phyloP scores from a whole-genome alignment of 1,284 basidiomycete species.

The Peniophora sp. region DNA sequence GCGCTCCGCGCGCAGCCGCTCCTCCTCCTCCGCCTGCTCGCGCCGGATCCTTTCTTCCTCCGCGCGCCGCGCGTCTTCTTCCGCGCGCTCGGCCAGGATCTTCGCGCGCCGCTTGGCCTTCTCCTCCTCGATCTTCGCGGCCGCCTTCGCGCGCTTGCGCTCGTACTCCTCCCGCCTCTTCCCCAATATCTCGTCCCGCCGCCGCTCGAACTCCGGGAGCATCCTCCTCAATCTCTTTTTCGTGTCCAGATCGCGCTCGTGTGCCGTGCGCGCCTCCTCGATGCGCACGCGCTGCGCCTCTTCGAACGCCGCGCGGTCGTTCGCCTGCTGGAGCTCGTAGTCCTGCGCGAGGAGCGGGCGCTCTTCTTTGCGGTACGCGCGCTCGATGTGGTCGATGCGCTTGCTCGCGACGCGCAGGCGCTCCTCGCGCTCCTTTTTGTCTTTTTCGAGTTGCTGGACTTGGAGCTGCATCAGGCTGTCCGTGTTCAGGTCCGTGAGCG shows the following conservation, averaged over 20 bases:
- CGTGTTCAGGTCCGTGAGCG: constrained; percentile 81
- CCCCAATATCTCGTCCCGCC: constrained; percentile 52
- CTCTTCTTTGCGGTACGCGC: constrained; percentile 94
- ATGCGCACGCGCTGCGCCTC: constrained; percentile 53
- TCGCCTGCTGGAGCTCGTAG: constrained; percentile 81
- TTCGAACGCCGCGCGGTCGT: constrained; percentile 70
- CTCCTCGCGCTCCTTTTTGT: constrained; percentile 86
- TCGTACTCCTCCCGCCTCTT: constrained; percentile 71
- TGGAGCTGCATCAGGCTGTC: constrained; percentile 87
- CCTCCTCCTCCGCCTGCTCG: constrained; percentile 30
- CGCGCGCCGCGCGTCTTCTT: constrained; percentile 38
- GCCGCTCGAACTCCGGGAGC: constrained; percentile 64
- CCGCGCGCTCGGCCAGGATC: constrained; percentile 51
- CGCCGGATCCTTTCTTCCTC: constrained; percentile 38
- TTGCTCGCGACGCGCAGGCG: constrained; percentile 82
- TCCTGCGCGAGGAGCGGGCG: constrained; percentile 80
- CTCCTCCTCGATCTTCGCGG: constrained; percentile 77
- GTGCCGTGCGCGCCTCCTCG: constrained; percentile 53
- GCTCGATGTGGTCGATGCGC: constrained; percentile 93
- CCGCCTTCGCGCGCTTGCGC: constrained; percentile 51
- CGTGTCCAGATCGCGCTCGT: constrained; percentile 66
- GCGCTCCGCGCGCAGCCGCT: constrained; percentile 37
- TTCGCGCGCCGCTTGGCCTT: constrained; percentile 66
- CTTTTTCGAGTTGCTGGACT: constrained; percentile 93
- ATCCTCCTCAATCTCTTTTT: constrained; percentile 78